Evolutionary conservation across 2,329 filamentous ascomycete genomes (phyloP).

Genomic region (Colletotrichum gloeosporioides): DNA sequence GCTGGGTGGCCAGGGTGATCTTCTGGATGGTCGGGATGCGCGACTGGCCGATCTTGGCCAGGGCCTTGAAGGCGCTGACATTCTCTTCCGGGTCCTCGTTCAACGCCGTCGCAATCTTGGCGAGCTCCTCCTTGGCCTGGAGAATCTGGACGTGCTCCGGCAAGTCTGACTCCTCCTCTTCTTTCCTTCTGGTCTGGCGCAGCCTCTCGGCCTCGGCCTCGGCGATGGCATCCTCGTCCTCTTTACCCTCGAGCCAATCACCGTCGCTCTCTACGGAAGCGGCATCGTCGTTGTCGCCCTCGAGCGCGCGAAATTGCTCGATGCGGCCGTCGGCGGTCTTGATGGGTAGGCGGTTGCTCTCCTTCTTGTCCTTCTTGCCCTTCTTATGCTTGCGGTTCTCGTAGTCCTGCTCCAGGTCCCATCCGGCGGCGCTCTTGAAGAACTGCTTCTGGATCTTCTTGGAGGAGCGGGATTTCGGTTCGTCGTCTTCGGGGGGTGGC

Average conservation of each 20-base stretch:
- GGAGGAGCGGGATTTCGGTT: conserved; percentile 28
- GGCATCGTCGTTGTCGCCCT: conserved; percentile 64
- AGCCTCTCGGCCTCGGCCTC: conserved; percentile 35
- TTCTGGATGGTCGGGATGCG: conserved; percentile 79
- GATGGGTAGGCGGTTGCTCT: conserved; percentile 81
- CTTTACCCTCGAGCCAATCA: conserved; percentile 68
- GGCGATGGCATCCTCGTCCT: conserved; percentile 60
- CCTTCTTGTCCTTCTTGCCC: conserved; percentile 73
- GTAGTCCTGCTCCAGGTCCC: conserved; percentile 93
- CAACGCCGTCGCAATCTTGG: conserved; percentile 78
- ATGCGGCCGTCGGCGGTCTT: conserved; percentile 81
- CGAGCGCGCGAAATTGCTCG: conserved; percentile 61
- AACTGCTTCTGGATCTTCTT: conserved; percentile 66
- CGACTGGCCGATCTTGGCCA: conserved; percentile 76
- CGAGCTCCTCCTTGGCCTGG: conserved; percentile 90
- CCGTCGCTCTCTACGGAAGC: conserved; percentile 63
- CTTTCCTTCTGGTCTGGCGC: conserved; percentile 49
- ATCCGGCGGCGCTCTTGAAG: conserved; percentile 77
- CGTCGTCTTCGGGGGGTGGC: conserved; percentile 55
- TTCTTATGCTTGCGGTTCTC: conserved; percentile 78
- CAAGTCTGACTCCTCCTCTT: conserved; percentile 62
- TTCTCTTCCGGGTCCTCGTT: conserved; percentile 96
- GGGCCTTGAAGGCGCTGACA: conserved; percentile 75
- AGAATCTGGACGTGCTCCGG: conserved; percentile 81
- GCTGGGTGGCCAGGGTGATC: conserved; percentile 83